phyloP scores from a whole-genome alignment of 2,329 filamentous ascomycete species.

The Helicocarpus griseus region DNA sequence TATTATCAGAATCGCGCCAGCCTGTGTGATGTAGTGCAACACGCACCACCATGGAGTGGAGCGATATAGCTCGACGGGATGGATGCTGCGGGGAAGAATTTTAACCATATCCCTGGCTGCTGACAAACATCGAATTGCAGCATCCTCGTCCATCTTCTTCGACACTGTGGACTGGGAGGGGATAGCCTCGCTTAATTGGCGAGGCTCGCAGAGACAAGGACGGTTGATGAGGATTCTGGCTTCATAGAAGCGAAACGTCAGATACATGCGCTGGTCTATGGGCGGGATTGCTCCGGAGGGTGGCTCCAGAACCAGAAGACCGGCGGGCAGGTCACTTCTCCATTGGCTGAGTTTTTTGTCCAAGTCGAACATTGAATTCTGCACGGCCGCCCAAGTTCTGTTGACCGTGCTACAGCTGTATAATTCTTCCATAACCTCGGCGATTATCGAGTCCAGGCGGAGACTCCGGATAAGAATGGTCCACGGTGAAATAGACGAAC shows the following conservation, averaged over 20 bases:
- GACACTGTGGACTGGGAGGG: conserved; percentile 21
- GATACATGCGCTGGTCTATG: conserved; percentile 10
- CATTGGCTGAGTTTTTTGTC: conserved; percentile 25
- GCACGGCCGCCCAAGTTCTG: conserved; percentile 26
- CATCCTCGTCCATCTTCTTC: conserved; percentile 22
- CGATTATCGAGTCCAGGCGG: conserved; percentile 17
- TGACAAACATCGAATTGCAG: conserved; percentile 23
- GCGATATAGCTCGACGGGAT: conserved; percentile 20
- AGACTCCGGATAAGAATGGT: conserved; percentile 10
- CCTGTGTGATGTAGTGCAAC: conserved; percentile 32
- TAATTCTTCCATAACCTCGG: conserved; percentile 21
- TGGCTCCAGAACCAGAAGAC: conserved; percentile 4
- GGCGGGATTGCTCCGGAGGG: background rate
- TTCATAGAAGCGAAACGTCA: conserved; percentile 20
- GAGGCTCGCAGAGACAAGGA: conserved; percentile 27
- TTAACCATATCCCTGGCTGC: conserved; percentile 24
- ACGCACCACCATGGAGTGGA: conserved; percentile 32
- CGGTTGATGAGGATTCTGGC: conserved; percentile 28
- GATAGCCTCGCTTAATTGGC: conserved; percentile 22
- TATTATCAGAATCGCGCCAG: conserved; percentile 26
- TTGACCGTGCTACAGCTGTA: conserved; percentile 22
- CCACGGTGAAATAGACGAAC: background rate
- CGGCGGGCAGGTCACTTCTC: conserved; percentile 20
- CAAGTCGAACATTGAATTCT: conserved; percentile 20
- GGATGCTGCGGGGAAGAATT: conserved; percentile 23